phyloP scores from a whole-genome alignment of 768 basidiomycete genomes.

The Pleurotus tuoliensis region DNA sequence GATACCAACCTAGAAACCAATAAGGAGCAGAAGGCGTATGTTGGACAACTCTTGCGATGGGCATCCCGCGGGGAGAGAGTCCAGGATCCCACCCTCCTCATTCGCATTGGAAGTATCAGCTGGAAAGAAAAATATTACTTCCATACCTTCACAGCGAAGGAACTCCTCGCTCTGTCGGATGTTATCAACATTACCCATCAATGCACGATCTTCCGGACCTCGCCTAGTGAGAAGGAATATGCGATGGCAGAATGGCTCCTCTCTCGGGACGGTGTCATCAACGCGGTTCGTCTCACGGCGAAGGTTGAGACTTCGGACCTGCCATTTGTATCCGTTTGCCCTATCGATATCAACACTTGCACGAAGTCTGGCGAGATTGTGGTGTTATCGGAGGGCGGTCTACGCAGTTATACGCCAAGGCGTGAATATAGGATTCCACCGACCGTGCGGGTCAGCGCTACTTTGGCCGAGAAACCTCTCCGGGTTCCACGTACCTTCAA shows the following conservation, averaged over 20 bases:
- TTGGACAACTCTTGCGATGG: slow-evolving; percentile 31
- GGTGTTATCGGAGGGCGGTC: slow-evolving; percentile 31
- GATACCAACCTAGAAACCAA: slow-evolving; percentile 33
- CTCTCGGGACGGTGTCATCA: slow-evolving; percentile 30
- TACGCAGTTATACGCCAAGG: slow-evolving; percentile 29
- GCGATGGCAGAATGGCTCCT: slow-evolving; percentile 39
- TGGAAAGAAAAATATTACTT: slow-evolving; percentile 32
- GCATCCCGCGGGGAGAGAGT: slow-evolving; percentile 25
- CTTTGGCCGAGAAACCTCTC: slow-evolving; percentile 24
- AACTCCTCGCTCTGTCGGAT: slow-evolving; percentile 29
- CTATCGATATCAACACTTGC: slow-evolving; percentile 31
- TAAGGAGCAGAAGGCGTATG: slow-evolving; percentile 22
- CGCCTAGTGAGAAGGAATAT: slow-evolving; percentile 26
- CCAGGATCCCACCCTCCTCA: slow-evolving; percentile 31
- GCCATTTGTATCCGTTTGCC: slow-evolving; percentile 33
- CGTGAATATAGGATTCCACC: slow-evolving; percentile 29
- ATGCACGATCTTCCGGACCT: slow-evolving; percentile 32
- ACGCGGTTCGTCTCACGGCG: slow-evolving; percentile 30
- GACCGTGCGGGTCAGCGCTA: slow-evolving; percentile 27
- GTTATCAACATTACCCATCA: slow-evolving; percentile 28
- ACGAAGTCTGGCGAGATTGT: slow-evolving; percentile 31
- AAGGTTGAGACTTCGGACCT: slow-evolving; percentile 30
- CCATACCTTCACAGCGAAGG: slow-evolving; percentile 32
- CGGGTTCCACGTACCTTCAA: slow-evolving; percentile 34
- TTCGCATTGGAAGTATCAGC: slow-evolving; percentile 32